phyloP scores from a whole-genome alignment of 2,329 filamentous ascomycete genomes.

The Beauveria bassiana region DNA sequence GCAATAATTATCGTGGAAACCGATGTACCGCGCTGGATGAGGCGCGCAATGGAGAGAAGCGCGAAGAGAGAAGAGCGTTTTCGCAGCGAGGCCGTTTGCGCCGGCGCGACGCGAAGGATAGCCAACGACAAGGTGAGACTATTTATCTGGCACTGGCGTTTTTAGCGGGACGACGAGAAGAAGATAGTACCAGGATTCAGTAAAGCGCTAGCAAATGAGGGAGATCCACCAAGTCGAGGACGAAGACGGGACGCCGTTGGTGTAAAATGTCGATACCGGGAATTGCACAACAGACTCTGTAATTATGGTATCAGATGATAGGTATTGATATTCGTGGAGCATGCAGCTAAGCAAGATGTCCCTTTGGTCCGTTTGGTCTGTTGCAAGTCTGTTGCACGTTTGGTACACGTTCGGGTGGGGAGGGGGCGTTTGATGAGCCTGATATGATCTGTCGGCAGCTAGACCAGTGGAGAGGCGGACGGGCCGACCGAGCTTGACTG shows the following conservation, averaged over 20 bases:
- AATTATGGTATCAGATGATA: no score
- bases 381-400: background rate
- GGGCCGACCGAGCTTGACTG: no score
- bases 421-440: slow-evolving; percentile 6
- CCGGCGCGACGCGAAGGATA: background rate
- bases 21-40: background rate
- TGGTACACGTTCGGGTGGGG: background rate
- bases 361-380: background rate
- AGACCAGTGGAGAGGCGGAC: background rate
- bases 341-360: background rate
- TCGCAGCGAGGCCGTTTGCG: background rate
- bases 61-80: slow-evolving; percentile 5
- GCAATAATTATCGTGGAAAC: background rate
- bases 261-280: background rate
- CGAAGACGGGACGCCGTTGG: background rate
- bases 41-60: background rate
- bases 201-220: background rate
- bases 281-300: background rate
- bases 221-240: background rate
- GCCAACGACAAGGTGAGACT: background rate
- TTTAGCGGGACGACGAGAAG: background rate
- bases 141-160: background rate
- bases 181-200: background rate
- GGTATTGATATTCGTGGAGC: background rate
- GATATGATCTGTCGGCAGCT: slow-evolving; percentile 8